Percentiles rank a stretch among this genome's conserved stretches.
These are phyloP conservation scores for Coemansia sp. DNA, from an alignment of 192 early-diverging fungal species.

Conservation along the genomic window DNA sequence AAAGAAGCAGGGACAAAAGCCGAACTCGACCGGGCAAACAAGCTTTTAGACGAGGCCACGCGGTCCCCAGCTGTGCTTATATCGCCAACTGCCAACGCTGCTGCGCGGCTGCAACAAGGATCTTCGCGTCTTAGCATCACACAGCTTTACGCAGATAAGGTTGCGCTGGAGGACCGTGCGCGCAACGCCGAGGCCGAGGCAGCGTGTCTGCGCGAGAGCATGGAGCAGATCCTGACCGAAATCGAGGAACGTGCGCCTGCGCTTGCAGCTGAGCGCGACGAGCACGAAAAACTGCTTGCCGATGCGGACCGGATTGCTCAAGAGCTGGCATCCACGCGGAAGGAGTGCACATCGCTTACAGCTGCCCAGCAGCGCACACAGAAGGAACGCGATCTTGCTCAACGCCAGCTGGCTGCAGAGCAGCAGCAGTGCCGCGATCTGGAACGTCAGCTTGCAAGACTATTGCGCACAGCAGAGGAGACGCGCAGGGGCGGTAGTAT, in stretches of 20 bases:
- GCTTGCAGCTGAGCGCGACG: conserved; percentile 60
- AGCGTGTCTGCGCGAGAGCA: conserved; percentile 53
- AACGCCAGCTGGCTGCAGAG: conserved; percentile 43
- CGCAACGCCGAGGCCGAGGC: conserved; percentile 53
- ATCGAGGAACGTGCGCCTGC: conserved; percentile 61
- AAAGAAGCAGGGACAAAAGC: conserved; percentile 8
- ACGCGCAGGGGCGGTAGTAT: conserved; percentile 50
- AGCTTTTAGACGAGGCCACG: conserved; percentile 20
- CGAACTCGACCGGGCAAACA: conserved; percentile 39
- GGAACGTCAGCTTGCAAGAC: conserved; percentile 57
- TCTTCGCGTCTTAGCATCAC: conserved; percentile 61
- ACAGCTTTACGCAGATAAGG: conserved; percentile 63
- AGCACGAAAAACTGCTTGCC: conserved; percentile 52
- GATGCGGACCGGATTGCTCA: conserved; percentile 58
- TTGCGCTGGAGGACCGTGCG: conserved; percentile 57
- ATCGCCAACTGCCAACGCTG: conserved; percentile 60
- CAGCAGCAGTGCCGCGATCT: conserved; percentile 61
- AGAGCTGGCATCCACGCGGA: conserved; percentile 46
- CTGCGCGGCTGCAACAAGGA: conserved; percentile 44
- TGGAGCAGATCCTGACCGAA: conserved; percentile 62
- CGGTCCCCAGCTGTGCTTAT: conserved; percentile 26
- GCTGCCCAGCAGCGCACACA: conserved; percentile 27
- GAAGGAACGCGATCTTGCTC: conserved; percentile 51
- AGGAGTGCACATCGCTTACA: conserved; percentile 36
- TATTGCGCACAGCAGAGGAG: conserved; percentile 59